These are phyloP conservation scores for Yamadazyma nakazawae DNA, from an alignment of 805 yeast species.

Conservation along the genomic window DNA sequence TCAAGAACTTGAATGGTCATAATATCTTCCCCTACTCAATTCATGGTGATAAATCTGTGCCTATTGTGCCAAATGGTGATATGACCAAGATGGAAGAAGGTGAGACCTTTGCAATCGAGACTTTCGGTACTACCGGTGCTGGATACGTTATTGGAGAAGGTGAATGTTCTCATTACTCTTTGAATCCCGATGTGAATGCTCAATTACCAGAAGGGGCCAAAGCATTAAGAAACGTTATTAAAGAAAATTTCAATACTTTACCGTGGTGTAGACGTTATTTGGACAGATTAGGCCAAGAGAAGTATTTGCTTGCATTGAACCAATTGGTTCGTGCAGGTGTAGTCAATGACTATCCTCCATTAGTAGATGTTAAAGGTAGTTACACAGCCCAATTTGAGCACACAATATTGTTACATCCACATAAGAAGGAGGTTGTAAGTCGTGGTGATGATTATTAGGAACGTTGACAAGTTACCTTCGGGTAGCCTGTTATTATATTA, in stretches of 20 bases:
- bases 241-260: conserved; percentile 83
- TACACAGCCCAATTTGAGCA: conserved; percentile 98
- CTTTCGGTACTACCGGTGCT: conserved; percentile 95
- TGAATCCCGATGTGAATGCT: conserved; percentile 43
- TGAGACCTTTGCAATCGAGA: conserved; percentile 96
- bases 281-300: conserved; percentile 89
- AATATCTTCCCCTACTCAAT: conserved; percentile 79
- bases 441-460: conserved; percentile 88
- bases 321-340: conserved; percentile 80
- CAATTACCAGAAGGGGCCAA: conserved; percentile 66
- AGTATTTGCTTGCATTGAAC: conserved; percentile 82
- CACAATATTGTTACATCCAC: conserved; percentile 86
- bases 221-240: conserved; percentile 63
- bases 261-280: conserved; percentile 96
- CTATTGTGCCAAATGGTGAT: conserved; percentile 91
- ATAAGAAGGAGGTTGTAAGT: conserved; percentile 89
- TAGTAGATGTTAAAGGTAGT: conserved; percentile 76
- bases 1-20: conserved; percentile 93
- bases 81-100: conserved; percentile 98
- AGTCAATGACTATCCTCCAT: conserved; percentile 93
- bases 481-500: not conserved
- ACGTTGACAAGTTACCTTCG: not conserved
- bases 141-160: conserved; percentile 87
- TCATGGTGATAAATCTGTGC: conserved; percentile 95
- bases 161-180: conserved; percentile 92